Conservation (phyloP, 2,329 filamentous ascomycete genomes). For the Fusarium proliferatum region DNA sequence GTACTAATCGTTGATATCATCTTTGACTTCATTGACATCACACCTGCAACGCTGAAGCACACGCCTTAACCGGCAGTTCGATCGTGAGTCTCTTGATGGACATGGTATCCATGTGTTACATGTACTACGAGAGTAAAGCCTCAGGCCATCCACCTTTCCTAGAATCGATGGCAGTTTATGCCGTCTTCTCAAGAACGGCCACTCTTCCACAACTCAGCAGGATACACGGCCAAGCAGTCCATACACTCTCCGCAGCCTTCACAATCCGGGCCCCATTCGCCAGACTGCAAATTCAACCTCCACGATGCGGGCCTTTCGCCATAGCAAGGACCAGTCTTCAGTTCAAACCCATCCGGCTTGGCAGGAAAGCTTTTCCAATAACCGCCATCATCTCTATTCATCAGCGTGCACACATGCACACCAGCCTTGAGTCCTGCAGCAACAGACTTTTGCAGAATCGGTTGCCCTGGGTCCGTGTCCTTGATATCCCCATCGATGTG, state of each 20-base stretch:
- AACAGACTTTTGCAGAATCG: slow-evolving; percentile 5
- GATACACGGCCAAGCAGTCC: slow-evolving; percentile 27
- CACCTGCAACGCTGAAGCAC: not conserved
- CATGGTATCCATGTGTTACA: not conserved
- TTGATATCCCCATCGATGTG: too few relatives aligned
- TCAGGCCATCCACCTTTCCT: not conserved
- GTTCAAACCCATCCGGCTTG: slow-evolving; percentile 22
- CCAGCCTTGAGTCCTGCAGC: slow-evolving; percentile 10
- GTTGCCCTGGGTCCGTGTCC: not conserved
- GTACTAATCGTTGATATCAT: not conserved
- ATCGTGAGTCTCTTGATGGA: not conserved
- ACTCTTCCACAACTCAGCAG: slow-evolving; percentile 21
- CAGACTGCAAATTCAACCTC: slow-evolving; percentile 7
- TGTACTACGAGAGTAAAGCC: not conserved
- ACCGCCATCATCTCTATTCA: slow-evolving; percentile 17
- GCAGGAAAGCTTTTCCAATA: slow-evolving; percentile 29
- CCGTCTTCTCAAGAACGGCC: not conserved
- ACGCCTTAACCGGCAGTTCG: not conserved
- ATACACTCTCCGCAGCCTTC: slow-evolving; percentile 27
- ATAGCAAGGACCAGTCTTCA: slow-evolving; percentile 17
- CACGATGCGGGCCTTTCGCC: slow-evolving; percentile 21
- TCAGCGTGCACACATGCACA: slow-evolving; percentile 23
- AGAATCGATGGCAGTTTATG: too few relatives aligned
- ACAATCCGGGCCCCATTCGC: slow-evolving; percentile 27
- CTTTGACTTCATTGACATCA: not conserved